Evolutionary conservation across 1,139 yeast species (phyloP), one percentile per base, ranked within the genome.

Genomic region (Magnusiomyces ingens): DNA sequence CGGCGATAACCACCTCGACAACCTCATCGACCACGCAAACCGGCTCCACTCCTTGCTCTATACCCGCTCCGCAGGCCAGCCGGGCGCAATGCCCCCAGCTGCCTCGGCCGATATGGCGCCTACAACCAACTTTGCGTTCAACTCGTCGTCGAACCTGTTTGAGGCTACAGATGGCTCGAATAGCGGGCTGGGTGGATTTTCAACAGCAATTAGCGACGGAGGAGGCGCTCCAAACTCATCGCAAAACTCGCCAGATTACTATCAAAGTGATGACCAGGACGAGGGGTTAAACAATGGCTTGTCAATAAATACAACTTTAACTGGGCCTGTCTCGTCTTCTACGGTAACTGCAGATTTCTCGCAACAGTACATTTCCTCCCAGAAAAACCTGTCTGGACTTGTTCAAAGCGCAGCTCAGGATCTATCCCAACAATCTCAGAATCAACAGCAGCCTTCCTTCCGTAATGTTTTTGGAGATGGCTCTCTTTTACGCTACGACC

Each of bases 1-100:
- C 21, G 47, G 47, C 2, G 47, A 44, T 29, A 17, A 11, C 37
- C 47, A 44, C 15, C 47, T 44, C 13, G 47, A 44, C 21, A n/a
- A 44, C 21, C 47, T 44, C 18, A 44, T 29, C 13, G 17, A 44
- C 6, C 36, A 44, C 13, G 47, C 47, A 6, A 35, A 44, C 6
- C 3, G 21, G 6, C 26, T 44, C 11, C 47, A 44, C 37, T 18
- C 18, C 2, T 17, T 18, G 3, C 37, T 44, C 2, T 44, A 44
- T 29, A 22, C 47, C 3, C 37, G 47, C 4, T 8, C 37, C 3
- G 41, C 5, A 37, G 41, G 41, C 41, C 41, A 37, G 41, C 41
- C 41, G 3, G 41, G 18, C 18, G 18, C 18, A 11, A 12, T 37
- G 41, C 32, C n/a, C n/a, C n/a, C n/a, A n/a, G n/a, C n/a, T n/a